Evolutionary conservation across 1,284 basidiomycete genomes (phyloP).

Genomic region (Kwoniella shivajii): DNA sequence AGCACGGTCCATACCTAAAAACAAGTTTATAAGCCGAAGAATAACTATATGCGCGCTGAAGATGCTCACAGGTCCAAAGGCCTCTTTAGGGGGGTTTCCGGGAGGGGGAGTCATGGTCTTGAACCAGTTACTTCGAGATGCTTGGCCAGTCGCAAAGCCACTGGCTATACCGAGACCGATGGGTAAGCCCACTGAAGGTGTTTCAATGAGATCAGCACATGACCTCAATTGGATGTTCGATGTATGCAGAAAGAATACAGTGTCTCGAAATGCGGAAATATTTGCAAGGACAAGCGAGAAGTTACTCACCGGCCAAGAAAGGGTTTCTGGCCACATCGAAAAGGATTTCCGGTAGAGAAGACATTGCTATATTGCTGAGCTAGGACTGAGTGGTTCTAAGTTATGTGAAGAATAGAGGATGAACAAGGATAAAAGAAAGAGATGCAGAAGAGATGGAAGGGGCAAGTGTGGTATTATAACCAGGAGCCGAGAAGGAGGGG

Average conservation of each 20-base stretch:
- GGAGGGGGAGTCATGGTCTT: slow-evolving; percentile 52
- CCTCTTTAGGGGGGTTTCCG: slow-evolving; percentile 57
- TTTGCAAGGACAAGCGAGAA: background rate
- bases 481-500: no score
- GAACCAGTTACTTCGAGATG: slow-evolving; percentile 64
- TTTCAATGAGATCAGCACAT: background rate
- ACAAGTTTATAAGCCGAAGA: background rate
- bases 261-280: background rate
- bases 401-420: background rate
- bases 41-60: background rate
- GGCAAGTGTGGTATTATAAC: no score
- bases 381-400: background rate
- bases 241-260: no score
- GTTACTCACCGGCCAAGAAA: slow-evolving; percentile 57
- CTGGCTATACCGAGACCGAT: slow-evolving; percentile 62
- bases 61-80: slow-evolving; percentile 60
- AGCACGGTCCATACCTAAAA: slow-evolving; percentile 36
- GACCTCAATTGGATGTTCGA: no score
- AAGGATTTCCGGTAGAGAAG: slow-evolving; percentile 56
- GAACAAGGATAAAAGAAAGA: background rate
- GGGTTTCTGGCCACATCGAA: slow-evolving; percentile 64
- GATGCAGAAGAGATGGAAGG: no score
- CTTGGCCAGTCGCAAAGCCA: slow-evolving; percentile 56
- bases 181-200: slow-evolving; percentile 61
- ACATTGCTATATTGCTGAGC: slow-evolving; percentile 35